Evolutionary conservation across 2,329 filamentous ascomycete species (phyloP).

Genomic region (Penicillium sp.): DNA sequence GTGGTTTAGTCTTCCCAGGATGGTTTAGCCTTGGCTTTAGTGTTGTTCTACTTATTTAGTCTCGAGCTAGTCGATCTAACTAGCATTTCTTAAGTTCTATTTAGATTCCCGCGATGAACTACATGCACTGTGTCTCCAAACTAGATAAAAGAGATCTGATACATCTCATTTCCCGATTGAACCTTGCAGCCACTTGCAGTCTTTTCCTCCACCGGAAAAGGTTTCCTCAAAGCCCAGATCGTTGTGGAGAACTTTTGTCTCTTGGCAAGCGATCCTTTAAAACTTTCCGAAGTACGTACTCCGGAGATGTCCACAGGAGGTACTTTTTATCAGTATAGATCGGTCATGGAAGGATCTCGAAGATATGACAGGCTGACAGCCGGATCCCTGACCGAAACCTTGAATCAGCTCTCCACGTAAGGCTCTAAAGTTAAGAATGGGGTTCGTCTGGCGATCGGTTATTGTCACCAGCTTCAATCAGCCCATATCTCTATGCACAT

Average conservation of each 20-base stretch:
- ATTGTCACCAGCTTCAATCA: no score
- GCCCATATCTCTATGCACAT: no score
- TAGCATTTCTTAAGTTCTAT: background rate
- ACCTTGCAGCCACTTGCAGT: background rate
- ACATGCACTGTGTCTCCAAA: background rate
- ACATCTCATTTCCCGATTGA: background rate
- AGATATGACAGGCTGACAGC: background rate
- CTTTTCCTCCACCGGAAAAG: background rate
- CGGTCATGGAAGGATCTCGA: no score
- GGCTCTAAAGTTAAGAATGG: no score
- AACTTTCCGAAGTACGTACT: background rate
- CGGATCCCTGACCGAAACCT: constrained; percentile 4
- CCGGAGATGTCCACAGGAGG: background rate
- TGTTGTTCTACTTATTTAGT: background rate
- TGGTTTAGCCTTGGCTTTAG: no score
- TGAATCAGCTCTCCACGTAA: background rate
- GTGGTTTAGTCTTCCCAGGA: no score
- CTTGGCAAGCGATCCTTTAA: background rate
- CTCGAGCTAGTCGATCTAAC: background rate
- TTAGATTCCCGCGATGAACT: no score
- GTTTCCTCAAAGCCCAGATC: background rate
- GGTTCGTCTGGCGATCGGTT: no score
- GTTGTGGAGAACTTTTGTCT: background rate
- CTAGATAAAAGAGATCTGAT: background rate
- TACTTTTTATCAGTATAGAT: background rate